Base-by-base conservation (phyloP, 345 rosid genomes). In the Angophora floribunda region DNA sequence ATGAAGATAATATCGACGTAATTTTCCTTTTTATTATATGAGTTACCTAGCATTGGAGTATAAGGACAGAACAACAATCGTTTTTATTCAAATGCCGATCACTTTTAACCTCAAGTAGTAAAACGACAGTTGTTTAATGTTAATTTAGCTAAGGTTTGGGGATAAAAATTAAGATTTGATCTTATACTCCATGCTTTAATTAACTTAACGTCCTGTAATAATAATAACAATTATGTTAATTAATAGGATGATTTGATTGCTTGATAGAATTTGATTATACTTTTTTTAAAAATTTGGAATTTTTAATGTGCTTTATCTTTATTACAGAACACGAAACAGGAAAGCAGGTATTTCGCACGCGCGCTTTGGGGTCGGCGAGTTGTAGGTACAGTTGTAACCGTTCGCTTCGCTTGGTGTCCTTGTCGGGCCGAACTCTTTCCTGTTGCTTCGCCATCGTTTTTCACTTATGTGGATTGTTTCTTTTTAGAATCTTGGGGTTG, bases 91-190 rank as follows among this genome's bases (percentile, higher is more conserved):
- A 26, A 5, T 5, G 30, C 6, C 41, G 41, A 36, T 36, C 41
- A 36, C 41, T 36, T 36, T 36, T 36, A 36, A 36, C 41, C 41
- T 36, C 2, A 36, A 36, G 41, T 36, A 61, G 4, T 61, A 61
- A 61, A 61, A 28, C 4, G 67, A 12, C 0, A 0, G 2, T 61
- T 0, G 0, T 50, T 50, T 2, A 50, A 50, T 11, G 51, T 36
- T 13, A 50, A 50, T 50, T 11, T 50, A 50, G 12, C 51, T 26
- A 2, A 12, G 32, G 2, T 11, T 28, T 3, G 0, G 11, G 11
- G 30, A 11, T 28, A 12, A 61, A 61, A 61, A 12, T 4, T 55
- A 55, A 9, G 61, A 19, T 61, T 3, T 12, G 32, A 28, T 61
- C 15, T 28, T 12, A 61, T 61, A 3, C 11, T 61, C 12, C 6